A percentile compares a stretch with the other conserved stretches of the same genome.
Evolutionary conservation across 2,329 filamentous ascomycete species (phyloP).

Genomic region (Metarhizium brunneum): DNA sequence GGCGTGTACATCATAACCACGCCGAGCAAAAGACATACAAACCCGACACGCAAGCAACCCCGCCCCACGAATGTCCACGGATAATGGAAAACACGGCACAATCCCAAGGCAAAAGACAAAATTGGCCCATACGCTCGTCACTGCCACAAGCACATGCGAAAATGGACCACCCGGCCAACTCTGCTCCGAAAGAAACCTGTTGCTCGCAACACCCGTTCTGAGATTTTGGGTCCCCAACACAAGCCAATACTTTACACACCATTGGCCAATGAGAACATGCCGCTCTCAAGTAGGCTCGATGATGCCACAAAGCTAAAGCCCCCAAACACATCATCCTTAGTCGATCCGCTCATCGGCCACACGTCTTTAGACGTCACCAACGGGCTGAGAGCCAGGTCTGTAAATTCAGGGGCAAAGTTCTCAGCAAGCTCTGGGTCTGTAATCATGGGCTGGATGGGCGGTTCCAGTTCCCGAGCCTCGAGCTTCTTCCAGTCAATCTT

Average conservation of each 20-base stretch:
- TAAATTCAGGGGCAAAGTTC: conserved; percentile 94
- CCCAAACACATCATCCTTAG: conserved; percentile 49
- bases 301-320: conserved; percentile 57
- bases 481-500: conserved; percentile 93
- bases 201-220: no score
- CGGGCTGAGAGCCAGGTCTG: conserved; percentile 72
- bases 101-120: no score
- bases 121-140: no score
- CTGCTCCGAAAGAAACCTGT: no score
- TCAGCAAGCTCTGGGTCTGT: conserved; percentile 93
- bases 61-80: no score
- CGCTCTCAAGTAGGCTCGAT: conserved; percentile 44
- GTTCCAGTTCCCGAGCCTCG: conserved; percentile 69
- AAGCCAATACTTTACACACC: neutral
- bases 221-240: no score
- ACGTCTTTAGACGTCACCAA: conserved; percentile 39
- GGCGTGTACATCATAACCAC: no score
- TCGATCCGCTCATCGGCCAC: conserved; percentile 26
- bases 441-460: conserved; percentile 87
- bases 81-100: no score
- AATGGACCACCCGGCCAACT: no score
- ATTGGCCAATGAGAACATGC: conserved; percentile 25
- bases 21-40: no score
- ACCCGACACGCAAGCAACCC: no score
- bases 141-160: no score